Evolutionary conservation across 2,329 filamentous ascomycete genomes (phyloP), one percentile per base, ranked within the genome.

Genomic region (Pyrenophora seminiperda): DNA sequence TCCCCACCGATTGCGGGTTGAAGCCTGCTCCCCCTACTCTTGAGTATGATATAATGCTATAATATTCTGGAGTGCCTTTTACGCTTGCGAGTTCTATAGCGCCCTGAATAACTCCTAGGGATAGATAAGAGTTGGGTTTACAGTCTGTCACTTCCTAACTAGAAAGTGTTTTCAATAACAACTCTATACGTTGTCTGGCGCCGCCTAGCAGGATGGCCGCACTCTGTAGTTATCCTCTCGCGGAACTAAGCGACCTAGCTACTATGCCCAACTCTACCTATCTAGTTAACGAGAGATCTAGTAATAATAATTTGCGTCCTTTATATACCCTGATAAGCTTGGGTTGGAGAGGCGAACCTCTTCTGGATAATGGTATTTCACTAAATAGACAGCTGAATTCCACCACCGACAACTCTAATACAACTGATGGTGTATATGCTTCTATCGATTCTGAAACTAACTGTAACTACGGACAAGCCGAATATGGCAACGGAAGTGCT

Each of bases 91-190:
- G 40, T 43, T 33, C 17, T 43, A 33, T 34, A 43, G 24, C 31
- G 40, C 40, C 13, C 31, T 7, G 34, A 43, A 43, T 43, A 18
- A 43, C 40, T 34, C 30, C 40, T 14, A 43, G 30, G 40, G 40
- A 43, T 24, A 43, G 40, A 34, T 17, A 43, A 43, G 40, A 43
- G 30, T n/a, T 43, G 34, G 40, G 40, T 43, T 15, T 43, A 43
- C 40, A 29, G 40, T 30, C 40, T 43, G 30, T 24, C 40, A 33
- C 40, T 24, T 15, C 40, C 40, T 30, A 43, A 34, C 19, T 30
- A 43, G 40, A 34, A 43, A 43, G 30, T 19, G 30, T 30, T 43
- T 43, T 30, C 30, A 33, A 33, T 13, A 34, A 43, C 40, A 34
- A 43, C 34, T 30, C 39, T 32, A 41, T 41, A 14, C 39, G 39